Conservation (phyloP, 352 stramenopile genomes). For the Phytophthora pini region DNA sequence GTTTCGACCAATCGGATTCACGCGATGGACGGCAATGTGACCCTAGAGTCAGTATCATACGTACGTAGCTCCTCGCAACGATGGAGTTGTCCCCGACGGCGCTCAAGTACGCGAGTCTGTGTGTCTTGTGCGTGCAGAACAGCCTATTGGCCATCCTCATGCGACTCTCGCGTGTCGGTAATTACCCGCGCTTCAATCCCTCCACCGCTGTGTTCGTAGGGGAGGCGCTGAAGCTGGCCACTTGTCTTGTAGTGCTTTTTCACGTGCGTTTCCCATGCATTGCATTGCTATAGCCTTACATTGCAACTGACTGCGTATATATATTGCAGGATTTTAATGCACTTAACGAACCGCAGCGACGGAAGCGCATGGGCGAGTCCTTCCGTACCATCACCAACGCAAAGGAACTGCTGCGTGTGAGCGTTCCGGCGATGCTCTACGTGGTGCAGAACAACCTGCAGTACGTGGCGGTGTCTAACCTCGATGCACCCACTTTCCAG, state of each 20-base stretch:
- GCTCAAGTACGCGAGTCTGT: slow-evolving; percentile 83
- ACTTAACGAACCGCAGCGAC: slow-evolving; percentile 32
- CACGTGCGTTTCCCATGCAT: slow-evolving; percentile 26
- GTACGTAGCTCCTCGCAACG: not conserved
- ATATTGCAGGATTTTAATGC: slow-evolving; percentile 35
- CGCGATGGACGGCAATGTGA: not conserved
- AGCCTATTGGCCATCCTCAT: slow-evolving; percentile 80
- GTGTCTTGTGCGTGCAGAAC: slow-evolving; percentile 85
- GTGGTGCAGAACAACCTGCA: slow-evolving; percentile 89
- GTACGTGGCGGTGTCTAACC: slow-evolving; percentile 82
- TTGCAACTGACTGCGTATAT: slow-evolving; percentile 4
- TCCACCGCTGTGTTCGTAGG: slow-evolving; percentile 78
- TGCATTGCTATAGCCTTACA: not conserved
- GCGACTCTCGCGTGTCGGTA: slow-evolving; percentile 78
- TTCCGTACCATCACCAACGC: slow-evolving; percentile 63
- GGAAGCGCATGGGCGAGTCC: slow-evolving; percentile 33
- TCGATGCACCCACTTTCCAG: slow-evolving; percentile 83
- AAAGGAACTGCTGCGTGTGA: slow-evolving; percentile 74
- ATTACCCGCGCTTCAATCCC: slow-evolving; percentile 75
- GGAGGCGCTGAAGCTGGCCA: slow-evolving; percentile 76
- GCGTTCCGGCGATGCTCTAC: slow-evolving; percentile 80
- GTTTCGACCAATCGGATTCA: slow-evolving; percentile 1
- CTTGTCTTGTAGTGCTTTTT: slow-evolving; percentile 53
- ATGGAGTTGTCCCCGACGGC: slow-evolving; percentile 45
- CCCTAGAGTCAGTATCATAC: slow-evolving; percentile 18